A percentile compares a stretch with the other conserved stretches of the same genome.
These are phyloP conservation scores for Nitzschia inconspicua DNA, from an alignment of 108 stramenopile species.

Conservation along the genomic window DNA sequence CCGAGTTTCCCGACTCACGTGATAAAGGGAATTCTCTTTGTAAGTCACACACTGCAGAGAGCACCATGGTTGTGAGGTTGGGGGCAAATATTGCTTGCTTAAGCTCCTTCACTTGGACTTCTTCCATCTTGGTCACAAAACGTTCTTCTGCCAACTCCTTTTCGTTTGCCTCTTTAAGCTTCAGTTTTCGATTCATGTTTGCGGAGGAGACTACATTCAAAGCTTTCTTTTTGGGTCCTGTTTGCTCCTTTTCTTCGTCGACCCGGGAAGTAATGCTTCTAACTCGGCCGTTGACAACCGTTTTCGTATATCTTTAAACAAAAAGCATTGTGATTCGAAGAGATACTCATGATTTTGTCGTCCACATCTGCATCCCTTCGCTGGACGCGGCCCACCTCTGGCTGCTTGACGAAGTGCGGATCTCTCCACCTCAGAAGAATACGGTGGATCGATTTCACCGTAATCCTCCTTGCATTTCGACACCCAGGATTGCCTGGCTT, in stretches of 20 bases:
- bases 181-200: constrained; percentile 50
- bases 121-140: constrained; percentile 77
- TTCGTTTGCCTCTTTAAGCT: constrained; percentile 41
- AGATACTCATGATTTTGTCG: constrained; percentile 59
- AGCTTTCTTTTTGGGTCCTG: constrained; percentile 17
- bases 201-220: constrained; percentile 67
- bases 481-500: constrained; percentile 9
- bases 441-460: constrained; percentile 4
- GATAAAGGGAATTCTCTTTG: constrained; percentile 22
- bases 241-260: constrained; percentile 13
- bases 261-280: too few species aligned
- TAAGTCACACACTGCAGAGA: constrained; percentile 55
- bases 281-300: constrained; percentile 24
- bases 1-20: constrained; percentile 2
- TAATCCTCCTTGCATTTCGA: constrained; percentile 2
- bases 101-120: constrained; percentile 48
- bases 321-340: constrained; percentile 55
- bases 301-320: constrained; percentile 54
- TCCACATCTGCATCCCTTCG: constrained; percentile 66
- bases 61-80: constrained; percentile 55
- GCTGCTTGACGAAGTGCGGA: constrained; percentile 39
- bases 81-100: constrained; percentile 69
- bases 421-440: constrained; percentile 62
- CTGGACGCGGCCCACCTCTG: constrained; percentile 43
- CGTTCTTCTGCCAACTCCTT: constrained; percentile 50